Evolutionary conservation across 75 land plant species (phyloP).

Genomic region (Picea glauca): DNA sequence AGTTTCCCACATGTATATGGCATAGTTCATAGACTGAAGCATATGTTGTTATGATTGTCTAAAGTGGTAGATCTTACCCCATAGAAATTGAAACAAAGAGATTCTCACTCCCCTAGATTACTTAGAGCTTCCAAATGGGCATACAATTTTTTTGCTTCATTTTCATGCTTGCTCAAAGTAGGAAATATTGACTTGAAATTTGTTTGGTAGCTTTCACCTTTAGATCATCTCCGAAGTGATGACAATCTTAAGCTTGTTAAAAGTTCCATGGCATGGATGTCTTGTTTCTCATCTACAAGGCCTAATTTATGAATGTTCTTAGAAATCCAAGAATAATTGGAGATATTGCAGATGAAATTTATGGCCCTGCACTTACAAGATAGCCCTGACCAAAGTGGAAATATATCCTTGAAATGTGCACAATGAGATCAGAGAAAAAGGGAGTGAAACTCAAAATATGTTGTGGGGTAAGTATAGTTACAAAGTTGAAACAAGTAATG

Average conservation of each 20-base stretch:
- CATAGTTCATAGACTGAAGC: neutral
- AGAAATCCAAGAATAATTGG: conserved; percentile 39
- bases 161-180: neutral
- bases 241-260: conserved; percentile 29
- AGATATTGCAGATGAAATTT: conserved; percentile 43
- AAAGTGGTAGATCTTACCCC: neutral
- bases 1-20: no score
- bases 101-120: neutral
- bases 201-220: neutral
- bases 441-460: conserved; percentile 56
- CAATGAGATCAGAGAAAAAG: conserved; percentile 69
- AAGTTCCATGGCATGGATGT: conserved; percentile 43
- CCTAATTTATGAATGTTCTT: conserved; percentile 31
- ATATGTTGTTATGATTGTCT: neutral
- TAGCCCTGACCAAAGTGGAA: conserved; percentile 62
- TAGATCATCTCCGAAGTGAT: conserved; percentile 1
- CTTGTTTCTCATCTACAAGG: conserved; percentile 43
- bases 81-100: neutral
- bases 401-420: conserved; percentile 71
- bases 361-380: conserved; percentile 68
- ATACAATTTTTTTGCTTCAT: neutral
- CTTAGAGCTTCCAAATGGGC: neutral
- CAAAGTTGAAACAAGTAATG: conserved; percentile 29
- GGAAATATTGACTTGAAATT: neutral
- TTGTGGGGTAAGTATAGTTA: conserved; percentile 30